These are phyloP conservation scores for Rhizomucor pusillus DNA, from an alignment of 371 early-diverging fungal genomes.

Conservation along the genomic window DNA sequence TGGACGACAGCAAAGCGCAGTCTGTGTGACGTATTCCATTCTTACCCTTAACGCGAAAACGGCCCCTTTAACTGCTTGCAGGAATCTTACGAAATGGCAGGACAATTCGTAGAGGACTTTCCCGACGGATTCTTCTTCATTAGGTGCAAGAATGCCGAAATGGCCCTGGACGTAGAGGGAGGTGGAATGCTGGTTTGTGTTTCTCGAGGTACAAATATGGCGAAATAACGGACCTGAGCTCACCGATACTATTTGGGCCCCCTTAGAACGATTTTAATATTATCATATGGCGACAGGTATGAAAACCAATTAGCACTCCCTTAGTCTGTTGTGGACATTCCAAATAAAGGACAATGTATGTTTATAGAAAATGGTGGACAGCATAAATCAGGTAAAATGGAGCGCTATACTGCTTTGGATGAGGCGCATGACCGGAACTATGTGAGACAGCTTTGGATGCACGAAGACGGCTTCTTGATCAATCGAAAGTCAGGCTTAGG, in stretches of 20 bases:
- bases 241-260: not conserved
- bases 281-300: conserved; percentile 53
- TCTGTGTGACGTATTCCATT: too few species aligned
- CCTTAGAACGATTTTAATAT: conserved; percentile 41
- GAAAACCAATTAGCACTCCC: not conserved
- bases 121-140: conserved; percentile 48
- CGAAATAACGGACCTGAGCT: not conserved
- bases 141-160: conserved; percentile 26
- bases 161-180: conserved; percentile 35
- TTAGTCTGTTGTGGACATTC: not conserved
- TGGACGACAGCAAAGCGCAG: too few species aligned
- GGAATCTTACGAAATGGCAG: too few species aligned
- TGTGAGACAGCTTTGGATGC: conserved; percentile 42
- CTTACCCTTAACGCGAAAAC: too few species aligned
- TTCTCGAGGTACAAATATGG: not conserved
- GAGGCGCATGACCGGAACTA: not conserved
- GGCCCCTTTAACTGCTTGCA: too few species aligned
- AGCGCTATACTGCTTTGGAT: not conserved
- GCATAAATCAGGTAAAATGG: conserved; percentile 43
- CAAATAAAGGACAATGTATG: not conserved
- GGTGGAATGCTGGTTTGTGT: conserved; percentile 39
- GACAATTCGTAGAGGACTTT: conserved; percentile 15
- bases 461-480: conserved; percentile 51
- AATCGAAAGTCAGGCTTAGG: conserved; percentile 52
- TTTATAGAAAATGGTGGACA: conserved; percentile 44